Base-by-base conservation (phyloP, 75 land plant genomes). In the Sequoia sempervirens region DNA sequence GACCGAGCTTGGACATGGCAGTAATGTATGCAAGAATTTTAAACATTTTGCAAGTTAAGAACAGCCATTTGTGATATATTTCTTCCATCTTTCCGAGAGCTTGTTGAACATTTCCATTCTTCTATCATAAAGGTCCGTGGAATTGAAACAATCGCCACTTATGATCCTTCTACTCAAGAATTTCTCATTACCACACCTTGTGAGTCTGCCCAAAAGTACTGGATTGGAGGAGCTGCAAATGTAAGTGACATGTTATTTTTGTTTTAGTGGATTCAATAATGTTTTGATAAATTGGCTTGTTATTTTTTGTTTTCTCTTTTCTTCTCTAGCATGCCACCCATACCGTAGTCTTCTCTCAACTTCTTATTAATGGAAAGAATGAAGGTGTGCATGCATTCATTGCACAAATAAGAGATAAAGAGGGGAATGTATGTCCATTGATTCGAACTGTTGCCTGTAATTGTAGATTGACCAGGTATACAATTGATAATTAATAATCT, bases 151-250 rank as follows among this genome's bases (percentile, higher is more conserved):
- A 81, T 94, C 18, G 89, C 99, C 15, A 92, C 90, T 5, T 97
- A 97, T 87, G 96, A 95, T 73, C 64, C 89, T 52, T 87, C 80
- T 4, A 90, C 95, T 6, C 91, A 88, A 78, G 99, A 95, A 82
- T 97, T 97, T 87, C 84, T 97, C 20, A 91, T 97, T 26, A 90
- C 92, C 81, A 97, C 98, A 40, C 99, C 99, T 41, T 97, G 96
- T 85, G 99, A 97, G 89, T 92, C 99, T 45, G 99, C 99, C 88
- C 99, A 97, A 86, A 97, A 97, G 85, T 97, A 97, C 78, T 97
- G 99, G 99, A 97, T 97, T 84, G 98, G 99, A 75, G 99, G 99
- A 34, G 99, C 99, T 87, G 99, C 99, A 75, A 93, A 93, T 82
- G 99, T 96, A 88, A 87, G 87, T 32, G 41, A 37, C 14, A 40